Evolutionary conservation across 371 early-diverging fungal species (phyloP).

Genomic region (Mucor sp.): DNA sequence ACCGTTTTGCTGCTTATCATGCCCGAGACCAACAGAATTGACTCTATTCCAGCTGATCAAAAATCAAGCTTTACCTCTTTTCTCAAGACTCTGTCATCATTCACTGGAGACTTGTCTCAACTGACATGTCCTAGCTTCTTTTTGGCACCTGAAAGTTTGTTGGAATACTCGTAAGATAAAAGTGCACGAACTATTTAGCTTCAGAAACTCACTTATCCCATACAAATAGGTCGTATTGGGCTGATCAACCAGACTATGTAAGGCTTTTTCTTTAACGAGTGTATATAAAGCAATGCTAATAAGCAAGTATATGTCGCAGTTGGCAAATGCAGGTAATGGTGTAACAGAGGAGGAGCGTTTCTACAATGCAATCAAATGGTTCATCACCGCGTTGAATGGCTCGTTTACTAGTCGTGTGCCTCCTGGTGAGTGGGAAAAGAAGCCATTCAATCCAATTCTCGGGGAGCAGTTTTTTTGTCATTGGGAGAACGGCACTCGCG

Average conservation of each 20-base stretch:
- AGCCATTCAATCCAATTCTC: conserved; percentile 84
- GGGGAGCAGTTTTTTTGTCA: conserved; percentile 78
- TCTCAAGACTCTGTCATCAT: conserved; percentile 70
- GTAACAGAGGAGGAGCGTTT: conserved; percentile 69
- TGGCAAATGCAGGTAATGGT: conserved; percentile 59
- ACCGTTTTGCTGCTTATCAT: neutral
- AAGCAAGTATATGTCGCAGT: conserved; percentile 5
- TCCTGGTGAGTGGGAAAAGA: conserved; percentile 77
- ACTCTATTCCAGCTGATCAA: conserved; percentile 65
- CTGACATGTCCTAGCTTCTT: conserved; percentile 81
- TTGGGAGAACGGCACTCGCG: conserved; percentile 67
- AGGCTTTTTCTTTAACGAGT: neutral
- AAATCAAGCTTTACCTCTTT: conserved; percentile 73
- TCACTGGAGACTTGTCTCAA: conserved; percentile 79
- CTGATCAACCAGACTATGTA: conserved; percentile 48
- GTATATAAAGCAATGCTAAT: neutral
- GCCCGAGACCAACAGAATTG: conserved; percentile 16
- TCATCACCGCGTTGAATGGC: conserved; percentile 77
- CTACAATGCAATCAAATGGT: conserved; percentile 74
- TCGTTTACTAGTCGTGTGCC: conserved; percentile 70
- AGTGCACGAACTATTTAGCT: neutral
- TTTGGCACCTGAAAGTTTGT: conserved; percentile 70
- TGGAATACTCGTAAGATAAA: conserved; percentile 78
- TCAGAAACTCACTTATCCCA: neutral
- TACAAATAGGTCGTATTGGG: conserved; percentile 43